Evolutionary conservation across 2,329 filamentous ascomycete genomes (phyloP).

Genomic region (Colletotrichum plurivorum): DNA sequence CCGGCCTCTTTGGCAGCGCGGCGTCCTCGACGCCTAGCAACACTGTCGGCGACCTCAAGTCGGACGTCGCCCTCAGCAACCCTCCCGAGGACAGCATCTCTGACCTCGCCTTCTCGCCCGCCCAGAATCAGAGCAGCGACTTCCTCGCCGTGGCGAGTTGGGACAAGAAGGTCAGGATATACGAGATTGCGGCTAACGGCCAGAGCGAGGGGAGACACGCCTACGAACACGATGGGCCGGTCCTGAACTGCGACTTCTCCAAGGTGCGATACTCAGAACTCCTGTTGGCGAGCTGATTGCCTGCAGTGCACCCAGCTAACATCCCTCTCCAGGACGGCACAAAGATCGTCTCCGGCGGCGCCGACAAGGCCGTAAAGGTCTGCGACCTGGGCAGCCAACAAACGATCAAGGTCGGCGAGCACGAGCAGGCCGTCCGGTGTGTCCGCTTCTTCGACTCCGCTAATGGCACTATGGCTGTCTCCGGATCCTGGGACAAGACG

Average conservation of each 20-base stretch:
- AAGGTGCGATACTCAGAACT: slow-evolving; percentile 71
- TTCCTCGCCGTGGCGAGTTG: slow-evolving; percentile 93
- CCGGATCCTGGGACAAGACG: slow-evolving; percentile 93
- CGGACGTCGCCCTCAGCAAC: slow-evolving; percentile 84
- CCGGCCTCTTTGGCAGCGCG: slow-evolving; percentile 71
- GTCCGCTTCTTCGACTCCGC: slow-evolving; percentile 83
- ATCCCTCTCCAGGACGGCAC: slow-evolving; percentile 79
- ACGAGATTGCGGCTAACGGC: slow-evolving; percentile 86
- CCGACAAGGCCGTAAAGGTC: slow-evolving; percentile 91
- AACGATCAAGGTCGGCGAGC: slow-evolving; percentile 82
- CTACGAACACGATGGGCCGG: slow-evolving; percentile 89
- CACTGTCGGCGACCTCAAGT: slow-evolving; percentile 90
- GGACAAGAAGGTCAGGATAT: slow-evolving; percentile 98
- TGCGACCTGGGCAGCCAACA: slow-evolving; percentile 82
- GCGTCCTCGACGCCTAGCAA: slow-evolving; percentile 70
- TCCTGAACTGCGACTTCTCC: slow-evolving; percentile 89
- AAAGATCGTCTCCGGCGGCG: slow-evolving; percentile 88
- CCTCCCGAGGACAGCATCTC: slow-evolving; percentile 93
- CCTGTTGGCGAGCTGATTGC: neutral
- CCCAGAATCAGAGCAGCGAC: slow-evolving; percentile 70
- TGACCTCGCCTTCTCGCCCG: slow-evolving; percentile 85
- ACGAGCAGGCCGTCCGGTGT: slow-evolving; percentile 85
- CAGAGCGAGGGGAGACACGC: slow-evolving; percentile 87
- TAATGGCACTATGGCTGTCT: slow-evolving; percentile 86
- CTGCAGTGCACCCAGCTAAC: slow-evolving; percentile 36